phyloP scores from a whole-genome alignment of 1,284 basidiomycete species.

The Rhodotorula sp. region DNA sequence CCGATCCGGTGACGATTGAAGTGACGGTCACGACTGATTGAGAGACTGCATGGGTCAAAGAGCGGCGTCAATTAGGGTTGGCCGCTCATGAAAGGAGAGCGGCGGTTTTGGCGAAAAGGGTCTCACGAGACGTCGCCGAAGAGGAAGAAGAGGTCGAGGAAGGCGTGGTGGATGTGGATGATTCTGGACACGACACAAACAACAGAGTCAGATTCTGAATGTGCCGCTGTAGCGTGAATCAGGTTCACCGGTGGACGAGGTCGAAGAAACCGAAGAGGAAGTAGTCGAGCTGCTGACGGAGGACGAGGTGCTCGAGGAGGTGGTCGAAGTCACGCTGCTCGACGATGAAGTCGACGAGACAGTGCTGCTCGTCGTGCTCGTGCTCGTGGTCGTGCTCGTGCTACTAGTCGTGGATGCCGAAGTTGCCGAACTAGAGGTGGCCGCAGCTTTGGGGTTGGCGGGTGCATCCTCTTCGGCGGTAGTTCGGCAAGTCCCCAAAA shows the following conservation, averaged over 20 bases:
- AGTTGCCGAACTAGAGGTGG: not conserved
- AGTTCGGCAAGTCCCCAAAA: conserved; percentile 8
- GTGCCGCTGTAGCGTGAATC: not conserved
- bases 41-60: not conserved
- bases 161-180: not conserved
- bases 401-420: not conserved
- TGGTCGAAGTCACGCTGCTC: not conserved
- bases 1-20: conserved; percentile 27
- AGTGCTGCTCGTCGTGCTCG: not conserved
- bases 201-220: not conserved
- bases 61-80: accelerated
- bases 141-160: conserved; percentile 1
- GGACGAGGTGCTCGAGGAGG: not conserved
- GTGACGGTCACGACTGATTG: conserved; percentile 41
- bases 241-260: not conserved
- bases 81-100: not conserved
- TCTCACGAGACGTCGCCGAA: not conserved
- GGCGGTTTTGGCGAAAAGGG: not conserved
- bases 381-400: not conserved
- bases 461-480: not conserved
- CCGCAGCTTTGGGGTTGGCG: not conserved
- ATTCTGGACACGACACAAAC: not conserved
- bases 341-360: not conserved
- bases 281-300: not conserved
- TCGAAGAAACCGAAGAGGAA: not conserved